Base-by-base conservation (phyloP, 2,329 filamentous ascomycete species). In the Fusarium miscanthi region DNA sequence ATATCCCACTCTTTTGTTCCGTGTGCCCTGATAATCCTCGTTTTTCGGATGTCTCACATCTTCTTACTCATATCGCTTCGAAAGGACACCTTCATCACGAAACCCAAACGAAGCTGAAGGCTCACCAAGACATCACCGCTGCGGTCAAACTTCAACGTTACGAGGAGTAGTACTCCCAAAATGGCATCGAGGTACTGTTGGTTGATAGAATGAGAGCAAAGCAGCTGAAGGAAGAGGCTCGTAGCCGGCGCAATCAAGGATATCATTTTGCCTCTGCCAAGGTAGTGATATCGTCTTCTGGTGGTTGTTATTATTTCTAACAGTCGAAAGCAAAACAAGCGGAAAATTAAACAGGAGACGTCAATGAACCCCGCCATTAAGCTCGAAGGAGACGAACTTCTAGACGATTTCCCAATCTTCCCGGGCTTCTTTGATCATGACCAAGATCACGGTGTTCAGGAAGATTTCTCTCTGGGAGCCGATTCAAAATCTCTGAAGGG, bases 31-130 rank as follows among this genome's bases (percentile, higher is more conserved):
- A 92, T 74, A 88, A 88, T 68, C 93, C 94, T 42, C 88, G 84
- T 35, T 98, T 98, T 83, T 97, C 94, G 62, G 95, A 98, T 81
- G 87, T 94, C 48, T 97, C 95, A 38, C 95, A 98, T 81, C 86
- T 98, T 41, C 89, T 98, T 78, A 98, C 95, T 17, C 95, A 98
- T 79, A 90, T 98, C 70, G 90, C 93, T 66, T 98, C 95, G 72
- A 98, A 98, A 80, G 92, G 93, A n/a, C 95, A 98, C 80, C 85
- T 98, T 38, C 91, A 94, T 66, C 89, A 94, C 79, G 91, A 93
- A 77, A 97, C 95, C 84, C 94, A 94, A 78, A 87, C 94, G 58
- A 91, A 94, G 76, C 89, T 97, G 73, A 89, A 89, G 63, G 89
- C 91, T 61, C 87, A 90, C 59, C 86, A 88, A 49, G 92, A 97